These are phyloP conservation scores for Xylaria sp. DNA, from an alignment of 495 filamentous ascomycete species.

Conservation along the genomic window DNA sequence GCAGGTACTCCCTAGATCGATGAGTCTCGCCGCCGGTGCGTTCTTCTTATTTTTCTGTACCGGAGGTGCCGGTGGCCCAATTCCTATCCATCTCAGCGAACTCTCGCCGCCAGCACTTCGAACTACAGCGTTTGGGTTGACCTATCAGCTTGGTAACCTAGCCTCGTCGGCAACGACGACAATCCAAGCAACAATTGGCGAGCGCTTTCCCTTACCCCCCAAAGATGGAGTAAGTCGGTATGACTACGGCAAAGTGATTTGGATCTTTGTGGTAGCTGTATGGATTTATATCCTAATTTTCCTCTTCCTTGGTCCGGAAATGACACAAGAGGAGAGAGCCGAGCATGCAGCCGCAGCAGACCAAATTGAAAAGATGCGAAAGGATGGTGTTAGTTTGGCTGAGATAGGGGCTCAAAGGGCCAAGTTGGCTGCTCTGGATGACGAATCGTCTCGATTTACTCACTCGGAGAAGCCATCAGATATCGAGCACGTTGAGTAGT, in stretches of 20 bases:
- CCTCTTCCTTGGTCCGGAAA: conserved; percentile 76
- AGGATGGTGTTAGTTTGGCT: conserved; percentile 22
- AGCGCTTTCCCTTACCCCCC: conserved; percentile 74
- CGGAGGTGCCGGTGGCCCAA: conserved; percentile 81
- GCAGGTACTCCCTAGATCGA: conserved; percentile 62
- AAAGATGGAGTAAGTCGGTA: conserved; percentile 60
- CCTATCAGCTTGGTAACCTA: conserved; percentile 83
- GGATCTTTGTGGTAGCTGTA: conserved; percentile 87
- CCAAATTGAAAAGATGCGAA: conserved; percentile 27
- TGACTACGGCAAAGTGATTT: conserved; percentile 85
- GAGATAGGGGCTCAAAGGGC: conserved; percentile 22
- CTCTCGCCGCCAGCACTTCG: conserved; percentile 76
- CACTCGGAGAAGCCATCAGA: conserved; percentile 18
- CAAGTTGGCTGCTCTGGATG: conserved; percentile 5
- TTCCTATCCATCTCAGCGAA: conserved; percentile 85
- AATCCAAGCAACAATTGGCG: conserved; percentile 80
- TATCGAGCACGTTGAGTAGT: conserved; percentile 21
- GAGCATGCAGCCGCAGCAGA: conserved; percentile 12
- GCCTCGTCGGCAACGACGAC: conserved; percentile 76
- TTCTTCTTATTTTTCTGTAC: conserved; percentile 89
- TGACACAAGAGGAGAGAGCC: conserved; percentile 27
- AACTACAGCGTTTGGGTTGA: conserved; percentile 77
- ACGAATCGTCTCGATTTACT: not conserved
- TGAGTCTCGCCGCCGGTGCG: conserved; percentile 70
- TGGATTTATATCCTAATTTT: conserved; percentile 77